Evolutionary conservation across 352 stramenopile species (phyloP), one percentile per base, ranked within the genome.

Genomic region (Phytophthora pistaciae): DNA sequence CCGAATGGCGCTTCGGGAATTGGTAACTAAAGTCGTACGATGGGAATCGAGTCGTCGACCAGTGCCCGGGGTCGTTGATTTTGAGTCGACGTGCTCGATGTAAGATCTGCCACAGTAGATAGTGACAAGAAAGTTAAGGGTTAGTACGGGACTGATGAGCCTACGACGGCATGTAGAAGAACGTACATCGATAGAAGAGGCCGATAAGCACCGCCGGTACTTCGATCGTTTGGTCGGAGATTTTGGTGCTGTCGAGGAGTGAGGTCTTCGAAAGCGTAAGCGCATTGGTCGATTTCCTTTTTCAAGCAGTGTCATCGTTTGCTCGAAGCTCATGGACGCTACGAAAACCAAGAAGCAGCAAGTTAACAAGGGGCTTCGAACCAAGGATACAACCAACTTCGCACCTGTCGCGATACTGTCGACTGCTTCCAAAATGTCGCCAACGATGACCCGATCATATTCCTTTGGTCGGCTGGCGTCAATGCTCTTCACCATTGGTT

Each of bases 21-120:
- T 93, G 85, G 53, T 95, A 96, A 48, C 91, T 88, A 21, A 95
- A 55, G 16, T 87, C 67, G 50, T 83, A 88, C 21, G 83, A 78
- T 11, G 85, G 87, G 18, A 95, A 84, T 7, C 81, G 77, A 36
- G 87, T 60, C 2, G 77, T 74, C 1, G 84, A 87, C 87, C 86
- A 95, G 31, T 88, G 66, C 0, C 86, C 87, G 11, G 89, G 86
- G 18, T 91, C 83, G 14, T 82, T 86, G 16, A 96, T 87, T 31
- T 82, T 88, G 36, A 96, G 78, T 18, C 68, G 74, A 53, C 87
- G 78, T 16, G 79, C 83, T 50, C 89, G 79, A 36, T 92, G 78
- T 18, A 95, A 75, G 46, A 96, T 80, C 89, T 96, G 64, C n/a
- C n/a, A n/a, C 20, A 42, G 18, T 42, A 42, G 36, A 42, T 42